Evolutionary conservation across 345 rosid genomes (phyloP).

Genomic region (Moricandia moricandioides): DNA sequence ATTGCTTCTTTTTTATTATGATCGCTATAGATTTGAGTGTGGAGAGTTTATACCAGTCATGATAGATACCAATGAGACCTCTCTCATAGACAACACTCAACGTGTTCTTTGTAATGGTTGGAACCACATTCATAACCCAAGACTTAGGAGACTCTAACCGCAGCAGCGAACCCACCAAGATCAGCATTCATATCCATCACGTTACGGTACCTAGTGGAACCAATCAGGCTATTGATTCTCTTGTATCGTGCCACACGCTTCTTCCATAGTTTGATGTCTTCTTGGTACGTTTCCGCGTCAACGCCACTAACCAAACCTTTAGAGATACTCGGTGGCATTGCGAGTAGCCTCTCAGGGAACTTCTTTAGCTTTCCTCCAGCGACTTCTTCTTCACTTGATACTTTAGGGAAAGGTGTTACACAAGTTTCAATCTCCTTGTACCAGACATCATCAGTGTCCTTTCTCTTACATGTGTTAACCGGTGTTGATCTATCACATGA

Average conservation of each 20-base stretch:
- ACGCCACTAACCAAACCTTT: constrained; percentile 53
- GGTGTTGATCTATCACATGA: constrained; percentile 43
- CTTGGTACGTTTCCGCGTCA: constrained; percentile 42
- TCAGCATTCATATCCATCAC: constrained; percentile 97
- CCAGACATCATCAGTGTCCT: constrained; percentile 60
- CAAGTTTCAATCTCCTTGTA: constrained; percentile 70
- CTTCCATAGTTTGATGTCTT: constrained; percentile 53
- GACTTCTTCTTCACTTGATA: constrained; percentile 41
- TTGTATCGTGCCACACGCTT: constrained; percentile 57
- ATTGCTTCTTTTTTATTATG: background rate
- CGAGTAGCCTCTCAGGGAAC: constrained; percentile 57
- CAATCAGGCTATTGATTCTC: constrained; percentile 52
- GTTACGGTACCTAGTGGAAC: constrained; percentile 67
- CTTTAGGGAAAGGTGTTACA: constrained; percentile 58
- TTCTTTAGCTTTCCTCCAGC: constrained; percentile 46
- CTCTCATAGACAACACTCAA: constrained; percentile 81
- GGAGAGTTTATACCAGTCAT: constrained; percentile 64
- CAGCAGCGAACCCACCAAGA: constrained; percentile 93
- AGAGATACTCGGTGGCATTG: constrained; percentile 53
- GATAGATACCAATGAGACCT: constrained; percentile 92
- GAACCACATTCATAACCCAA: background rate
- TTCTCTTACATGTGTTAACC: constrained; percentile 41
- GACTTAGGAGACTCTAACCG: constrained; percentile 81
- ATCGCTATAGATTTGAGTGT: background rate
- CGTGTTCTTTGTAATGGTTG: background rate